Percentiles rank a stretch among this genome's conserved stretches.
Evolutionary conservation across 352 stramenopile genomes (phyloP).

Genomic region (Pythium guiyangense): DNA sequence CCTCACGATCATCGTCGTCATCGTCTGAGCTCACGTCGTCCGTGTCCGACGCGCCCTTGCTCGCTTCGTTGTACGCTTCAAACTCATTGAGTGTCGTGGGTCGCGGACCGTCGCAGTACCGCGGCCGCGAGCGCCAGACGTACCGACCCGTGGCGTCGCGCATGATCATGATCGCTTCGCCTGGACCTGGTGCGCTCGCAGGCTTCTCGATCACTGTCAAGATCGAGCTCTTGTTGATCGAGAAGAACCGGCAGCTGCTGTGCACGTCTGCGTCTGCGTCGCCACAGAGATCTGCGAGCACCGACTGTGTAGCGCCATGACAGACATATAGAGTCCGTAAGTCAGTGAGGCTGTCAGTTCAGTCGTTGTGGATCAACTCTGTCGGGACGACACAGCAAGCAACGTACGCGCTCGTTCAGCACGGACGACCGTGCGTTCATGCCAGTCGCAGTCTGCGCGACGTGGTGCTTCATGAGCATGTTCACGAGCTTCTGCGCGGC

Average conservation of each 20-base stretch:
- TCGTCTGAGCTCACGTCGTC: constrained; percentile 22
- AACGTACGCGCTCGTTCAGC: constrained; percentile 59
- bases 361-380: too few relatives aligned
- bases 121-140: constrained; percentile 71
- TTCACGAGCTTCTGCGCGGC: constrained; percentile 77
- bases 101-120: constrained; percentile 49
- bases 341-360: not conserved
- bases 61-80: constrained; percentile 27
- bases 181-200: constrained; percentile 24
- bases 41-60: constrained; percentile 19
- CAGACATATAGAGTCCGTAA: not conserved
- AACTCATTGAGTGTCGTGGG: constrained; percentile 57
- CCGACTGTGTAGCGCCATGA: constrained; percentile 24
- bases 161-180: constrained; percentile 75
- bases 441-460: constrained; percentile 47
- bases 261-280: constrained; percentile 33
- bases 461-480: constrained; percentile 87
- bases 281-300: constrained; percentile 53
- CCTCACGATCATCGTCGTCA: constrained; percentile 20
- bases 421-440: constrained; percentile 37
- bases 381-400: not conserved
- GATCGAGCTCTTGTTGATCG: constrained; percentile 75
- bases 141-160: constrained; percentile 74
- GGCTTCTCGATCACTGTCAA: constrained; percentile 81
- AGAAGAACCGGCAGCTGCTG: constrained; percentile 74